phyloP scores from a whole-genome alignment of 805 yeast species.

The Wickerhamomyces canadensis region DNA sequence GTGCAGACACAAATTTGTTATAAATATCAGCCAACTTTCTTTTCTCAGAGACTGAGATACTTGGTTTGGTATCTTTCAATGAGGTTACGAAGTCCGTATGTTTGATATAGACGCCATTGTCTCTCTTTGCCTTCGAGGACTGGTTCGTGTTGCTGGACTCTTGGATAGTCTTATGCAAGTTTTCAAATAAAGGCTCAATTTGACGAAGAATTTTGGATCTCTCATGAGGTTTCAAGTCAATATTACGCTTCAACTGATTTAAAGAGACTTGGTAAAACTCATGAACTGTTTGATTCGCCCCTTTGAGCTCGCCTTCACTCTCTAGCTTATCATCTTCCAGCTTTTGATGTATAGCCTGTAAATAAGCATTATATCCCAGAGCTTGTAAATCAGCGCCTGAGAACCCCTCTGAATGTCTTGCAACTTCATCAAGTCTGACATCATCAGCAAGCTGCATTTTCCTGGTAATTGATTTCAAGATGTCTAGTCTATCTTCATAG shows the following conservation, averaged over 20 bases:
- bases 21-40: slow-evolving; percentile 60
- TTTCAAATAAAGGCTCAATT: slow-evolving; percentile 34
- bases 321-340: slow-evolving; percentile 42
- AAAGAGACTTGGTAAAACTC: slow-evolving; percentile 41
- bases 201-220: slow-evolving; percentile 36
- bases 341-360: slow-evolving; percentile 74
- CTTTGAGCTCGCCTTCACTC: slow-evolving; percentile 17
- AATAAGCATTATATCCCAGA: slow-evolving; percentile 81
- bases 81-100: slow-evolving; percentile 56
- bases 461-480: slow-evolving; percentile 49
- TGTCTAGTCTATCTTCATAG: slow-evolving; percentile 64
- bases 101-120: slow-evolving; percentile 39
- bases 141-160: neutral
- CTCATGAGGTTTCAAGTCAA: slow-evolving; percentile 32
- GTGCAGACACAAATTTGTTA: slow-evolving; percentile 60
- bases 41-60: slow-evolving; percentile 73
- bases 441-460: slow-evolving; percentile 52
- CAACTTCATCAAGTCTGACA: slow-evolving; percentile 51
- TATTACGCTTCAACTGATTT: slow-evolving; percentile 12
- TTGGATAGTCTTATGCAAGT: slow-evolving; percentile 5
- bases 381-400: slow-evolving; percentile 97
- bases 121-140: slow-evolving; percentile 5
- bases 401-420: slow-evolving; percentile 62
- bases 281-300: slow-evolving; percentile 14
- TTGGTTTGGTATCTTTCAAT: slow-evolving; percentile 75